A percentile compares a stretch with the other conserved stretches of the same genome.
These are phyloP conservation scores for Boechera stricta DNA, from an alignment of 345 rosid species.

Conservation along the genomic window DNA sequence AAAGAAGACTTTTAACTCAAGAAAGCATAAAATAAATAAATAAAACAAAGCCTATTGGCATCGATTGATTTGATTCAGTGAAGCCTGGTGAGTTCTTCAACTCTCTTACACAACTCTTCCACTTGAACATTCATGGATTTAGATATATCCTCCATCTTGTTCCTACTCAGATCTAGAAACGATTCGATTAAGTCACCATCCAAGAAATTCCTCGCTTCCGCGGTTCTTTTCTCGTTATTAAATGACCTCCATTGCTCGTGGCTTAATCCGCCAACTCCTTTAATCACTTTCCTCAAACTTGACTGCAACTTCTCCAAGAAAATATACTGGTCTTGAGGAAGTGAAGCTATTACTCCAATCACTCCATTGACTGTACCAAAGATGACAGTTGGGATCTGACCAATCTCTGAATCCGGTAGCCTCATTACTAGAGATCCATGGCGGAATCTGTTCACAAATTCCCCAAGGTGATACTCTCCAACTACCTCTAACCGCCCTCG, in stretches of 20 bases:
- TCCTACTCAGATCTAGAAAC: conserved; percentile 83
- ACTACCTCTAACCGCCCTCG: conserved; percentile 90
- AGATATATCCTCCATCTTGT: conserved; percentile 86
- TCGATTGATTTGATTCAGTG: conserved; percentile 54
- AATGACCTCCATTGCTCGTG: conserved; percentile 98
- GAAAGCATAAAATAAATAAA: conserved; percentile 14
- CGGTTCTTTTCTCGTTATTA: conserved; percentile 89
- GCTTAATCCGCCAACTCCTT: conserved; percentile 95
- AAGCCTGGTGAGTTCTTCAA: conserved; percentile 91
- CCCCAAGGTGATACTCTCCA: conserved; percentile 98
- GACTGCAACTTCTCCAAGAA: conserved; percentile 89
- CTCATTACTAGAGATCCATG: conserved; percentile 98
- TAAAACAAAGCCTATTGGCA: conserved; percentile 17
- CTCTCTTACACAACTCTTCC: conserved; percentile 90
- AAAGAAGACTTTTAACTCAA: conserved; percentile 8
- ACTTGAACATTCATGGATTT: conserved; percentile 69
- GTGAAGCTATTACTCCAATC: conserved; percentile 95
- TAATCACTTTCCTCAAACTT: conserved; percentile 83
- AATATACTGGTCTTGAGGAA: conserved; percentile 74
- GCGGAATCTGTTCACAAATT: conserved; percentile 83
- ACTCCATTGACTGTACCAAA: conserved; percentile 93
- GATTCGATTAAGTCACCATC: conserved; percentile 94
- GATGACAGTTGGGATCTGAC: conserved; percentile 89
- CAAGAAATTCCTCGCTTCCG: conserved; percentile 82
- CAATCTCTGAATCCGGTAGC: conserved; percentile 90